Percentiles rank a stretch among this genome's conserved stretches.
phyloP scores from a whole-genome alignment of 192 early-diverging fungal genomes.

The Backusella morwellensis region DNA sequence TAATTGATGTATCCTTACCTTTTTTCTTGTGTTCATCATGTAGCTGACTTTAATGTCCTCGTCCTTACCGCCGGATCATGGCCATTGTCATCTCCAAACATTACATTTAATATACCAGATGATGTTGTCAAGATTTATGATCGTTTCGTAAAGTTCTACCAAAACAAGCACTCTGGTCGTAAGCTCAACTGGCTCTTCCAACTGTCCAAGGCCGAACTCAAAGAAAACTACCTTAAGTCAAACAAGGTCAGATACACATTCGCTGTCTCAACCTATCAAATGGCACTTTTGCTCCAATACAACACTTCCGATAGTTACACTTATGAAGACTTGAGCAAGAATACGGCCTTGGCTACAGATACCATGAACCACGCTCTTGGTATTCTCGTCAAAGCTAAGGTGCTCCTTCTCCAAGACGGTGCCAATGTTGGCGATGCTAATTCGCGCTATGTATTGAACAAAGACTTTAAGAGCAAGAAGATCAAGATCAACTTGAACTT shows the following conservation, averaged over 20 bases:
- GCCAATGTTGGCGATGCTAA: constrained; percentile 52
- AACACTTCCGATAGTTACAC: constrained; percentile 76
- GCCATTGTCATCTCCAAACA: constrained; percentile 83
- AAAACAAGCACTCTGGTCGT: constrained; percentile 83
- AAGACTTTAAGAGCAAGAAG: constrained; percentile 84
- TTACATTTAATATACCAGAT: constrained; percentile 83
- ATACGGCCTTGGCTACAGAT: constrained; percentile 72
- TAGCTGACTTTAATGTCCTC: constrained; percentile 78
- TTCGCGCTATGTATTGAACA: constrained; percentile 72
- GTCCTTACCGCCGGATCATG: constrained; percentile 89
- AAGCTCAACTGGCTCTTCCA: constrained; percentile 97
- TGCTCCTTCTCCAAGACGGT: constrained; percentile 59
- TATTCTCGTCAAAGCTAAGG: constrained; percentile 84
- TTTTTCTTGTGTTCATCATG: neutral
- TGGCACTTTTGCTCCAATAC: constrained; percentile 91
- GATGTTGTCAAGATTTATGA: constrained; percentile 84
- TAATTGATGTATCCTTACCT: neutral
- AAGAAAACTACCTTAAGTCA: constrained; percentile 78
- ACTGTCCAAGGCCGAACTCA: constrained; percentile 89
- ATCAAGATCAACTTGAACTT: constrained; percentile 86
- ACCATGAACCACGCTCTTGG: constrained; percentile 66
- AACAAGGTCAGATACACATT: constrained; percentile 77
- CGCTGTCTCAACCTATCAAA: constrained; percentile 84
- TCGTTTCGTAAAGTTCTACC: constrained; percentile 84
- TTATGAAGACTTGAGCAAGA: constrained; percentile 67